Conservation (phyloP, 1,284 basidiomycete genomes). For the Leccinum cinnamomeum region DNA sequence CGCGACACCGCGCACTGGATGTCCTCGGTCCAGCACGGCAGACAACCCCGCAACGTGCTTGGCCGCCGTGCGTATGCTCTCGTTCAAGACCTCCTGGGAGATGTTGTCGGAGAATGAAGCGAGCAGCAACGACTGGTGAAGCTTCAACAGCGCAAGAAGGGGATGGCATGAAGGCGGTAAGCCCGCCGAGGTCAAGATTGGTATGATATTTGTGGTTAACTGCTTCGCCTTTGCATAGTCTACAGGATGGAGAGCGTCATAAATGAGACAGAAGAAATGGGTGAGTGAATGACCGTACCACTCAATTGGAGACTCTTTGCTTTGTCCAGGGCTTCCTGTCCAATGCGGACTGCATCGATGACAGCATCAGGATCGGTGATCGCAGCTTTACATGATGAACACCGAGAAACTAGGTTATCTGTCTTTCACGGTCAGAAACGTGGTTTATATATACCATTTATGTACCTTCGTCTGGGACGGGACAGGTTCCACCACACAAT, state of each 20-base stretch:
- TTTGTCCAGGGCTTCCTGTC: slow-evolving; percentile 68
- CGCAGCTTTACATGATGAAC: slow-evolving; percentile 55
- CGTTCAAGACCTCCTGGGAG: no score
- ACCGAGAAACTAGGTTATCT: slow-evolving; percentile 53
- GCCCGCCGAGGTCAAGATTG: slow-evolving; percentile 54
- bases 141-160: slow-evolving; percentile 12
- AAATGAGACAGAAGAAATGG: not conserved
- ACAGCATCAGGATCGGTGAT: slow-evolving; percentile 38
- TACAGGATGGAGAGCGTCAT: slow-evolving; percentile 26
- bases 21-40: no score
- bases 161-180: slow-evolving; percentile 69
- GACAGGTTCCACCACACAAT: slow-evolving; percentile 56
- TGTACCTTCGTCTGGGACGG: slow-evolving; percentile 57
- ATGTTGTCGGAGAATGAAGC: no score
- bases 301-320: slow-evolving; percentile 59
- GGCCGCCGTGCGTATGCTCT: no score
- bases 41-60: no score
- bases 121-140: no score
- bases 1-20: no score
- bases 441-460: slow-evolving; percentile 15
- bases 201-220: slow-evolving; percentile 64
- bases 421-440: slow-evolving; percentile 4
- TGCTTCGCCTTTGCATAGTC: slow-evolving; percentile 57
- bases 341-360: slow-evolving; percentile 57
- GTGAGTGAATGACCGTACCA: slow-evolving; percentile 39